These are phyloP conservation scores for Komagataella ulmi DNA, from an alignment of 805 yeast genomes.

Conservation along the genomic window DNA sequence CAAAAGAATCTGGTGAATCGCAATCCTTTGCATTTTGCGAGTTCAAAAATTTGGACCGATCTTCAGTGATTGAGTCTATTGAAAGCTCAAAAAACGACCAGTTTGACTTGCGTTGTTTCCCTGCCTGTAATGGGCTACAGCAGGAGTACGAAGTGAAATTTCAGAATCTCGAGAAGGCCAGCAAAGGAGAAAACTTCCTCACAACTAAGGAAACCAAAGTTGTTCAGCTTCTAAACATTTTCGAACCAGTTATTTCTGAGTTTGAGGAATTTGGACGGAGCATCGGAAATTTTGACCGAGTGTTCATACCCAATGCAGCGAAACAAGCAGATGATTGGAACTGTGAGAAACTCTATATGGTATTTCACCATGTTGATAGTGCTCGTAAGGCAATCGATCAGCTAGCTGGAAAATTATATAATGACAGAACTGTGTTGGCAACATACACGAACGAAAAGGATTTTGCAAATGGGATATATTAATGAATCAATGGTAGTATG, in stretches of 20 bases:
- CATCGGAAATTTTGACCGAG: constrained; percentile 35
- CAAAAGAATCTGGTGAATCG: constrained; percentile 29
- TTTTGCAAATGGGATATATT: constrained; percentile 27
- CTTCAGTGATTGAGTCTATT: constrained; percentile 12
- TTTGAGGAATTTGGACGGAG: constrained; percentile 34
- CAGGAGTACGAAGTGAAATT: constrained; percentile 20
- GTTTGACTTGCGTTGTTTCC: constrained; percentile 16
- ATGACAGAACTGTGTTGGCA: constrained; percentile 57
- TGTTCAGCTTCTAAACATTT: constrained; percentile 50
- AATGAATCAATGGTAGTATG: constrained; percentile 1
- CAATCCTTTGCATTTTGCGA: constrained; percentile 48
- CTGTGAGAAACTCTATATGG: constrained; percentile 26
- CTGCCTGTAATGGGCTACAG: constrained; percentile 21
- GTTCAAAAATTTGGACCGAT: constrained; percentile 10
- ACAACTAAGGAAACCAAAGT: constrained; percentile 25
- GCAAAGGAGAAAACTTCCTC: neutral
- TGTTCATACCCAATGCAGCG: constrained; percentile 39
- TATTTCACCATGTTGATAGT: constrained; percentile 33
- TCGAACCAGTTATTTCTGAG: constrained; percentile 36
- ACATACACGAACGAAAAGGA: constrained; percentile 49
- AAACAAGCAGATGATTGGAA: constrained; percentile 30
- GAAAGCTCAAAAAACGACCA: constrained; percentile 5
- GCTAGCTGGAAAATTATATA: constrained; percentile 53
- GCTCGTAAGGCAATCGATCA: constrained; percentile 41
- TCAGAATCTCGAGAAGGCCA: constrained; percentile 6